A percentile compares a stretch with the other conserved stretches of the same genome.
Evolutionary conservation across 371 early-diverging fungal genomes (phyloP).

Genomic region (Synchytrium microbalum): DNA sequence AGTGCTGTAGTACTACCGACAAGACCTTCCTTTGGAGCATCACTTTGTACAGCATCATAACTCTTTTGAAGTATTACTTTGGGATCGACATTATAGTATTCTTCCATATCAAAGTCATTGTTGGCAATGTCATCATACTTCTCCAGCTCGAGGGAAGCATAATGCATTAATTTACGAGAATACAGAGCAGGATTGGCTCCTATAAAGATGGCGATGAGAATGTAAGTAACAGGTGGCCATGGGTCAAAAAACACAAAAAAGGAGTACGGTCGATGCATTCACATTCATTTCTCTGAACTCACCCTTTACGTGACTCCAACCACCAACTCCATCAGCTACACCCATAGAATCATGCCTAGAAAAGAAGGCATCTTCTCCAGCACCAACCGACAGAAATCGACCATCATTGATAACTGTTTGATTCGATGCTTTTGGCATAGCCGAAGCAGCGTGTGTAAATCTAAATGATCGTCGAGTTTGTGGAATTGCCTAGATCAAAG

Average conservation of each 20-base stretch:
- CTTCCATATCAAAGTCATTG: slow-evolving; percentile 55
- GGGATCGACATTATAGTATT: slow-evolving; percentile 68
- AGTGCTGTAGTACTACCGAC: slow-evolving; percentile 88
- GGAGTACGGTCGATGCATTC: no score
- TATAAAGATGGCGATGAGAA: slow-evolving; percentile 18
- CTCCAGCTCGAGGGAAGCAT: slow-evolving; percentile 72
- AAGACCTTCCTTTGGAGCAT: slow-evolving; percentile 55
- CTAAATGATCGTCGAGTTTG: slow-evolving; percentile 46
- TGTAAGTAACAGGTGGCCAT: slow-evolving; percentile 18
- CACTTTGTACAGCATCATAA: slow-evolving; percentile 61
- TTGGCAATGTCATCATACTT: slow-evolving; percentile 59
- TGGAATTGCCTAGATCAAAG: slow-evolving; percentile 24
- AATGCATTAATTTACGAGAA: slow-evolving; percentile 87
- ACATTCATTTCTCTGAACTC: no score
- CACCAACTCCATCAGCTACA: slow-evolving; percentile 48
- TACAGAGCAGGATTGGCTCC: slow-evolving; percentile 83
- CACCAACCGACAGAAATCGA: slow-evolving; percentile 30
- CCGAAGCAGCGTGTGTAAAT: slow-evolving; percentile 65
- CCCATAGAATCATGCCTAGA: slow-evolving; percentile 43
- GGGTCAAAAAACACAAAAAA: slow-evolving; percentile 17
- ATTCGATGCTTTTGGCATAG: slow-evolving; percentile 58
- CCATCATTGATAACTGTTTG: slow-evolving; percentile 18
- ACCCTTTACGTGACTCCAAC: slow-evolving; percentile 51
- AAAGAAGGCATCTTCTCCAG: slow-evolving; percentile 66
- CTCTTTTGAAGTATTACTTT: slow-evolving; percentile 66